Conservation (phyloP, 306 rosid species). For the Lathyrus tuberosus region DNA sequence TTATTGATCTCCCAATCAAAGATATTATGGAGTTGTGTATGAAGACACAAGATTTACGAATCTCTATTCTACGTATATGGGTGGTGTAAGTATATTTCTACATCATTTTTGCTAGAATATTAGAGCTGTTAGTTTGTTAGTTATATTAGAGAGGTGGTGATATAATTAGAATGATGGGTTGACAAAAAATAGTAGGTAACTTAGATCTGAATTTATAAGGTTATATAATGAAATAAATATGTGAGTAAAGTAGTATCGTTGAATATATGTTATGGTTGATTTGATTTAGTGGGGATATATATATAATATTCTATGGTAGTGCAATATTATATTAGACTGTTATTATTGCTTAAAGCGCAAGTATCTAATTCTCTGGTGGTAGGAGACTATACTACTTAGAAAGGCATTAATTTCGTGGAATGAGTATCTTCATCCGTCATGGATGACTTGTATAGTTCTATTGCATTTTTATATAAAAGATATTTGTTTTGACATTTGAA, state of each 20-base stretch:
- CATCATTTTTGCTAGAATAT: too few species aligned
- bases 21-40: too few species aligned
- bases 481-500: not conserved
- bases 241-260: not conserved
- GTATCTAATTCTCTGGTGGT: constrained; percentile 4
- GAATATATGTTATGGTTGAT: not conserved
- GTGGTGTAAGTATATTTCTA: too few species aligned
- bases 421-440: not conserved
- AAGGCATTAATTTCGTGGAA: not conserved
- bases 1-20: too few species aligned
- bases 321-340: not conserved
- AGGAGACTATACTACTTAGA: not conserved
- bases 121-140: too few species aligned
- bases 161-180: not conserved
- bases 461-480: too few species aligned
- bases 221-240: not conserved
- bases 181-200: not conserved
- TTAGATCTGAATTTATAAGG: not conserved
- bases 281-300: not conserved
- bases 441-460: not conserved
- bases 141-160: not conserved
- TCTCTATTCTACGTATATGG: too few species aligned
- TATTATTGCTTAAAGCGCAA: constrained; percentile 8
- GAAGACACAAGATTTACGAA: too few species aligned
- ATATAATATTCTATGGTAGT: not conserved